phyloP scores from a whole-genome alignment of 192 early-diverging fungal species.

The Backusella circina region DNA sequence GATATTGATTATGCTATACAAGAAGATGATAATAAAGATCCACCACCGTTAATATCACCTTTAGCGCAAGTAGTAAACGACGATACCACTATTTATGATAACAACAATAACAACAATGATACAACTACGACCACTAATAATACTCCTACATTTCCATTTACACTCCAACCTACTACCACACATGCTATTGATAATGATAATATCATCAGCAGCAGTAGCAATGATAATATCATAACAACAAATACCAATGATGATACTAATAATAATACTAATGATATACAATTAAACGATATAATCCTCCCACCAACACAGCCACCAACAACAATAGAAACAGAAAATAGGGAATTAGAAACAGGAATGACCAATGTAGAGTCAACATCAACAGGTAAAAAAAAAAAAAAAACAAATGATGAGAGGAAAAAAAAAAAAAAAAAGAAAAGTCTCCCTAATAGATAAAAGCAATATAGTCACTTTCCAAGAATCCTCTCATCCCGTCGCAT shows the following conservation, averaged over 20 bases:
- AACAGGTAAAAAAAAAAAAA: not conserved
- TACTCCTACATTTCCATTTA: not conserved
- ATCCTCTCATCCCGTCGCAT: not conserved
- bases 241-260: not conserved
- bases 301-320: not conserved
- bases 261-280: not conserved
- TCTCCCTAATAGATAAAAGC: not conserved
- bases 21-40: not conserved
- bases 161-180: not conserved
- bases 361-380: not conserved
- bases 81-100: not conserved
- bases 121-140: not conserved
- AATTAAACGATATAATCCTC: not conserved
- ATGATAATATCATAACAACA: not conserved
- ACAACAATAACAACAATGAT: not conserved
- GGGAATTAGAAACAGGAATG: not conserved
- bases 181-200: not conserved
- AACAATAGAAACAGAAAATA: not conserved
- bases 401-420: not conserved
- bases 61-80: not conserved
- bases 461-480: not conserved
- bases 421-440: not conserved
- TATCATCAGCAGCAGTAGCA: not conserved
- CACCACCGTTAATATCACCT: not conserved
- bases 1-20: not conserved